phyloP scores from a whole-genome alignment of 2,329 filamentous ascomycete genomes.

The Drechslerella dactyloides region DNA sequence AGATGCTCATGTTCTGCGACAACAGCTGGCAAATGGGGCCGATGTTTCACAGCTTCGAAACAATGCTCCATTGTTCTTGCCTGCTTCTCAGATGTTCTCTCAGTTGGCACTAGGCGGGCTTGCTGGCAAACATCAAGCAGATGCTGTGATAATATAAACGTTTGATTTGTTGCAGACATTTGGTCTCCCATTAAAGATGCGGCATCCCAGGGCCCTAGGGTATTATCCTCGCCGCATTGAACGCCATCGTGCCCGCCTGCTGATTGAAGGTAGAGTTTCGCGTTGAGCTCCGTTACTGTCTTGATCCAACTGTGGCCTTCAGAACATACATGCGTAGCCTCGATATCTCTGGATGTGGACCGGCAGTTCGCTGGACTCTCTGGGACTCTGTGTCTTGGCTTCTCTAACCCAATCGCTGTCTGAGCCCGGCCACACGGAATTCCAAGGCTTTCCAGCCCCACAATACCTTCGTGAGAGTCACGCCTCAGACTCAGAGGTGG shows the following conservation, averaged over 20 bases:
- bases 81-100: not conserved
- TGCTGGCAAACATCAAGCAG: conserved; percentile 14
- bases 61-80: not conserved
- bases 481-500: too few species aligned
- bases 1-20: not conserved
- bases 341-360: not conserved
- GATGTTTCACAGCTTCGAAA: not conserved
- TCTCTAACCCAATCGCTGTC: not conserved
- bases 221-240: not conserved
- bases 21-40: not conserved
- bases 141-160: conserved; percentile 17
- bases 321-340: not conserved
- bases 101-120: not conserved
- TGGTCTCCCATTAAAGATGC: not conserved
- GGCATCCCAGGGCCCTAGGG: not conserved
- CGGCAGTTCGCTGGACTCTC: not conserved
- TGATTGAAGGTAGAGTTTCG: conserved; percentile 8
- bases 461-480: not conserved
- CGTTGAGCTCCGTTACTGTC: conserved; percentile 13
- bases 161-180: conserved; percentile 6
- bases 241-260: not conserved
- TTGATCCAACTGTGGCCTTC: conserved; percentile 7
- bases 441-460: not conserved
- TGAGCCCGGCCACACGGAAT: not conserved
- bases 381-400: not conserved